These are phyloP conservation scores for Aquilaria sinensis DNA, from an alignment of 345 rosid genomes.

Conservation along the genomic window DNA sequence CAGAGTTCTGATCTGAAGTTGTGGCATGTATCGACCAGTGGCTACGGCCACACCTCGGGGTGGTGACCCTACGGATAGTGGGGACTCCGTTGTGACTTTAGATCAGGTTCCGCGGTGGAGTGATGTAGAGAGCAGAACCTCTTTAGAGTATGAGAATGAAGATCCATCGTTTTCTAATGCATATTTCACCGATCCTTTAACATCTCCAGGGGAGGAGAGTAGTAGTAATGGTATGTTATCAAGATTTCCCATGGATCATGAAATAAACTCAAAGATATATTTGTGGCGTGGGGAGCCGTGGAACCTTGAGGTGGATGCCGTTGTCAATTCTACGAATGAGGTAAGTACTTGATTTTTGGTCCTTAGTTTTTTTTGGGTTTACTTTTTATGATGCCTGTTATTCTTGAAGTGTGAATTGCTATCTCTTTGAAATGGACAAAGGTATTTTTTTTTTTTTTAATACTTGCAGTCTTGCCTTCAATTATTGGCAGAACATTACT, in stretches of 20 bases:
- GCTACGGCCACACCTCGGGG: conserved; percentile 50
- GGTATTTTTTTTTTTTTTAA: too few species aligned
- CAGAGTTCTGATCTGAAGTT: conserved; percentile 20
- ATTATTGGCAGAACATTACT: too few species aligned
- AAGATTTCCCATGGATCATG: conserved; percentile 84
- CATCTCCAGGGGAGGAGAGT: conserved; percentile 43
- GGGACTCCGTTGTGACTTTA: conserved; percentile 63
- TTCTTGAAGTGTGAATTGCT: neutral
- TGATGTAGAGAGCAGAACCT: conserved; percentile 62
- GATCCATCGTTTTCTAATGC: conserved; percentile 58
- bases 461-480: too few species aligned
- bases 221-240: conserved; percentile 54
- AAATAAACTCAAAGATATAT: conserved; percentile 74
- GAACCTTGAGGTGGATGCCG: conserved; percentile 98
- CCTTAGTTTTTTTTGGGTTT: too few species aligned
- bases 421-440: neutral
- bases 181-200: conserved; percentile 65
- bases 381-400: neutral
- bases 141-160: conserved; percentile 48
- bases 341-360: conserved; percentile 29
- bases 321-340: conserved; percentile 97
- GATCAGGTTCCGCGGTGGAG: conserved; percentile 93
- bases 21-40: conserved; percentile 59
- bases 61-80: conserved; percentile 48
- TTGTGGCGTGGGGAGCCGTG: conserved; percentile 96